phyloP scores from a whole-genome alignment of 192 early-diverging fungal species.

The Coemansia brasiliensis region DNA sequence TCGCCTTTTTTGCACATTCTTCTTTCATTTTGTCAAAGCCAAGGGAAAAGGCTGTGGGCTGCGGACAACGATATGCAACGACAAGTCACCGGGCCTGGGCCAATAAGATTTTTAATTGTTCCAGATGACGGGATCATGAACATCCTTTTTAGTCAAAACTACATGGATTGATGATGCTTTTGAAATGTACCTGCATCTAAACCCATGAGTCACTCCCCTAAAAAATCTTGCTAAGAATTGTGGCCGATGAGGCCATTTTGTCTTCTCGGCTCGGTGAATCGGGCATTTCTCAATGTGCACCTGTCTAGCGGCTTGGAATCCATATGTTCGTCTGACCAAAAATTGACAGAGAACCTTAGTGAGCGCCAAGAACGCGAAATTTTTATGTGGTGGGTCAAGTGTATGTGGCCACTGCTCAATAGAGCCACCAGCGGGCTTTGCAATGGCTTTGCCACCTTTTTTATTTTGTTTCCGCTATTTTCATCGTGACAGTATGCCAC shows the following conservation, averaged over 20 bases:
- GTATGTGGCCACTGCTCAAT: conserved; percentile 28
- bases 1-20: too few species aligned
- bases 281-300: conserved; percentile 14
- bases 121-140: not conserved
- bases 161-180: too few species aligned
- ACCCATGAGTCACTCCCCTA: too few species aligned
- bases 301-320: not conserved
- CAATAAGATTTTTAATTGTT: conserved; percentile 12
- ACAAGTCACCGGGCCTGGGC: conserved; percentile 7
- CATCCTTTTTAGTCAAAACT: too few species aligned
- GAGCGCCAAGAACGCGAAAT: not conserved
- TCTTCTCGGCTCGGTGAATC: conserved; percentile 13
- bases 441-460: conserved; percentile 21
- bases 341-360: too few species aligned
- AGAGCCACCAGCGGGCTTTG: conserved; percentile 18
- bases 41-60: conserved; percentile 6
- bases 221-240: too few species aligned
- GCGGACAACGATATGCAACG: conserved; percentile 6
- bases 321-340: not conserved
- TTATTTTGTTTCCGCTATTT: conserved; percentile 9
- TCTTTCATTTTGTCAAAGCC: not conserved
- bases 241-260: too few species aligned
- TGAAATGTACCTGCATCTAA: too few species aligned
- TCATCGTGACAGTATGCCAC: conserved; percentile 3
- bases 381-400: conserved; percentile 2